These are phyloP conservation scores for Phytophthora idaei DNA, from an alignment of 352 stramenopile species.

Conservation along the genomic window DNA sequence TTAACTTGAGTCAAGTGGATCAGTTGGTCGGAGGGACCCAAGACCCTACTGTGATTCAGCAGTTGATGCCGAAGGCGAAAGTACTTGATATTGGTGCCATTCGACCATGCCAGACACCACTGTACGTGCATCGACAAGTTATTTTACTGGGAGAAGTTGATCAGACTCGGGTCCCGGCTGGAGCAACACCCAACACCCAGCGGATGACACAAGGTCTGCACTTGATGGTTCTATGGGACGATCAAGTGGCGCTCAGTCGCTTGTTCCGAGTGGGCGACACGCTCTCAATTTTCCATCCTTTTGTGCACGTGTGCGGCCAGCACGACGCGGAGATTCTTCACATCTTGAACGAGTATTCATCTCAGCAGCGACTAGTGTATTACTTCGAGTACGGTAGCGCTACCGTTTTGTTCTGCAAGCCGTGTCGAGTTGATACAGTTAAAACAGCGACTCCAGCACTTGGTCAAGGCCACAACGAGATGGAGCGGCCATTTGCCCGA, in stretches of 20 bases:
- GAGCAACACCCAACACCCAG: constrained; percentile 19
- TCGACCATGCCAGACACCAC: constrained; percentile 55
- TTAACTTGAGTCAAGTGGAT: constrained; percentile 34
- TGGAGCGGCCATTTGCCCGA: constrained; percentile 26
- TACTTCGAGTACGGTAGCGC: constrained; percentile 73
- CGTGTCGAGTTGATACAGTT: constrained; percentile 2
- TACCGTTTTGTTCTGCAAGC: constrained; percentile 52
- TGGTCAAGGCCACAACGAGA: constrained; percentile 9
- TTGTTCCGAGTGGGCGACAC: constrained; percentile 64
- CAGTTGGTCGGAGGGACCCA: constrained; percentile 26
- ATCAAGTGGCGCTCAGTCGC: constrained; percentile 68
- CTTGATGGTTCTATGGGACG: constrained; percentile 70
- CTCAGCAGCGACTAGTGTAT: constrained; percentile 50
- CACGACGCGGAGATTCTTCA: constrained; percentile 56
- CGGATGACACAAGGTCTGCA: constrained; percentile 39
- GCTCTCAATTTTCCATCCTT: constrained; percentile 67
- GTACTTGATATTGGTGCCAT: constrained; percentile 76
- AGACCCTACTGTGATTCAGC: constrained; percentile 36
- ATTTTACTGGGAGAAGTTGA: constrained; percentile 56
- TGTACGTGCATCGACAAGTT: constrained; percentile 68
- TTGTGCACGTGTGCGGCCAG: constrained; percentile 53
- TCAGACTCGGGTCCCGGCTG: background rate
- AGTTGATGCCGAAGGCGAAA: constrained; percentile 46
- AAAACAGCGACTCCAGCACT: constrained; percentile 6
- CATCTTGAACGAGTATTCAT: constrained; percentile 67